Conservation (phyloP, 352 stramenopile species). For the Pythium sp. region DNA sequence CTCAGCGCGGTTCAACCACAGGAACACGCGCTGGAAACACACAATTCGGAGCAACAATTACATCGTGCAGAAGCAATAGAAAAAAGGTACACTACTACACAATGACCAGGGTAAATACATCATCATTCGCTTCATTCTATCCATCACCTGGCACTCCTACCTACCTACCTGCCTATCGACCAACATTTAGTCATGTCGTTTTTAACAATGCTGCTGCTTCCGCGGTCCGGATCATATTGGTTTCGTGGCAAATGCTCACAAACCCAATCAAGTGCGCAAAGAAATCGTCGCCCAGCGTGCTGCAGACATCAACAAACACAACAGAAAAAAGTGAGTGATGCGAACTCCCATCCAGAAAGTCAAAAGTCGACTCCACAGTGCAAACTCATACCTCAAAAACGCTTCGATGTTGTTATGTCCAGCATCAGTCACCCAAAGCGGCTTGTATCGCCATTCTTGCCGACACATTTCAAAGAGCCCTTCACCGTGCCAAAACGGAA, state of each 20-base stretch:
- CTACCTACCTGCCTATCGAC: conserved; percentile 18
- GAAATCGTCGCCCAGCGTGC: conserved; percentile 70
- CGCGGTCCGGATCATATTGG: conserved; percentile 38
- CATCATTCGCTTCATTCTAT: conserved; percentile 25
- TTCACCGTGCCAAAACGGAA: conserved; percentile 98
- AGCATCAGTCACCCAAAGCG: conserved; percentile 96
- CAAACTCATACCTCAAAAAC: conserved; percentile 75
- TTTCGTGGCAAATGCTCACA: conserved; percentile 70
- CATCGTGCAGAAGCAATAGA: neutral
- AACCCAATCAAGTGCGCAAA: conserved; percentile 82
- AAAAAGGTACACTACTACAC: conserved; percentile 9
- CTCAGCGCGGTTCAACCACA: neutral
- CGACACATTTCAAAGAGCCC: conserved; percentile 90
- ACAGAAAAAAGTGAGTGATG: neutral
- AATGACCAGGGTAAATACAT: conserved; percentile 24
- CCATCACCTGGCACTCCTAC: conserved; percentile 22
- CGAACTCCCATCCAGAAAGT: neutral
- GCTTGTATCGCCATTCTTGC: conserved; percentile 94
- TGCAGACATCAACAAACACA: conserved; percentile 13
- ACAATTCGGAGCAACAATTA: conserved; percentile 1
- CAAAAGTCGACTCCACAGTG: conserved; percentile 1
- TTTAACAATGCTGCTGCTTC: conserved; percentile 21
- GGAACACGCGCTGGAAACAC: neutral
- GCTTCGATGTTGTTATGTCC: conserved; percentile 99
- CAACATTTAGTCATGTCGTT: conserved; percentile 17